A percentile compares a stretch with the other conserved stretches of the same genome.
These are phyloP conservation scores for Teratosphaeria nubilosa DNA, from an alignment of 2,329 filamentous ascomycete genomes.

Conservation along the genomic window DNA sequence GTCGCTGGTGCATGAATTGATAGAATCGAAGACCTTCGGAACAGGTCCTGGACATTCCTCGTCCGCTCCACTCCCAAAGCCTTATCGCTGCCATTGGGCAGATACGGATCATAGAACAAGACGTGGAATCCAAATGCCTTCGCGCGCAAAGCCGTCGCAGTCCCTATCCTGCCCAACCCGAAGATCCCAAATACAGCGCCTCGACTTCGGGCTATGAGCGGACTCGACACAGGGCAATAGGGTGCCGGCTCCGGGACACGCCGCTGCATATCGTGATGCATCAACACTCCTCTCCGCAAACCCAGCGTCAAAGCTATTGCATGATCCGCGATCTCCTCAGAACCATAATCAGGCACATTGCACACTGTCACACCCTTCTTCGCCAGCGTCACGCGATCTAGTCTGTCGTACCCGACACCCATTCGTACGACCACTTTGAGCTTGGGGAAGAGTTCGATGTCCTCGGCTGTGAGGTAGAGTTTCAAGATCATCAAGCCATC, in stretches of 20 bases:
- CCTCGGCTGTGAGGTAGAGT: conserved; percentile 17
- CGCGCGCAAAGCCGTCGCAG: conserved; percentile 20
- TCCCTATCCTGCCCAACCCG: conserved; percentile 22
- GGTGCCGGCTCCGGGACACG: conserved; percentile 19
- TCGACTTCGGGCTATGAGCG: conserved; percentile 18
- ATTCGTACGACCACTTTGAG: conserved; percentile 25
- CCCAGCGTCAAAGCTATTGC: conserved; percentile 21
- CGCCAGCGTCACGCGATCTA: conserved; percentile 20
- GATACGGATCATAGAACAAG: conserved; percentile 24
- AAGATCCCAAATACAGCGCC: conserved; percentile 20
- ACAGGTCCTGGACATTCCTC: conserved; percentile 22
- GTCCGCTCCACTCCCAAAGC: conserved; percentile 21
- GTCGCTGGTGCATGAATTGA: conserved; percentile 63
- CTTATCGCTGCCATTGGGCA: conserved; percentile 24
- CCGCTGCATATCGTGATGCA: conserved; percentile 22
- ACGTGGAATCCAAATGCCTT: conserved; percentile 24
- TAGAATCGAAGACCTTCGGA: conserved; percentile 47
- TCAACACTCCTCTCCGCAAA: conserved; percentile 20
- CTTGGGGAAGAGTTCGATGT: conserved; percentile 19
- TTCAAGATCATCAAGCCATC: conserved; percentile 23
- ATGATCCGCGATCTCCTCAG: conserved; percentile 24
- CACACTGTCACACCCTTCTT: conserved; percentile 18
- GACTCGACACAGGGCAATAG: conserved; percentile 20
- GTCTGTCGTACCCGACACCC: conserved; percentile 24
- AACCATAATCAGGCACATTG: conserved; percentile 25